These are phyloP conservation scores for Epithemia pelagica DNA, from an alignment of 108 stramenopile species.

Conservation along the genomic window DNA sequence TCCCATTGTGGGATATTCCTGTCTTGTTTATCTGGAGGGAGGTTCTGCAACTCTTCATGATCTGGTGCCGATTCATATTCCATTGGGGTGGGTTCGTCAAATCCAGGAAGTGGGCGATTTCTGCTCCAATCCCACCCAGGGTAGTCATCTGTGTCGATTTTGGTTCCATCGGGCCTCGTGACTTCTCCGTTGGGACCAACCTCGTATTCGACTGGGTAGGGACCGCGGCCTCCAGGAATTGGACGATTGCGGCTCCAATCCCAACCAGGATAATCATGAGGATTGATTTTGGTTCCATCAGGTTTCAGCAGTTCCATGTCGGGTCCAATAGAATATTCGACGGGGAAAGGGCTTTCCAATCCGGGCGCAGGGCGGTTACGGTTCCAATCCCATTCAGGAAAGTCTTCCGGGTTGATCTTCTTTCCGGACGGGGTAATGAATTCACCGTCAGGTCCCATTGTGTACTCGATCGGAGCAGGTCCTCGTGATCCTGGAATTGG, in stretches of 20 bases:
- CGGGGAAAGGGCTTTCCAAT: conserved; percentile 5
- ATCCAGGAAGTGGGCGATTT: neutral
- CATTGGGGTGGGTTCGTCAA: conserved; percentile 7
- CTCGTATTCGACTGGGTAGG: neutral
- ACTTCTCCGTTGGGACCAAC: neutral
- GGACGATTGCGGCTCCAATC: conserved; percentile 2
- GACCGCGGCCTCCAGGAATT: neutral
- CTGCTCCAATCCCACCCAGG: conserved; percentile 14
- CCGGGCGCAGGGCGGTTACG: conserved; percentile 4
- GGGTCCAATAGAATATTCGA: conserved; percentile 1
- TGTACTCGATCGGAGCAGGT: conserved; percentile 7
- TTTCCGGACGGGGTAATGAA: neutral
- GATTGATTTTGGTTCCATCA: neutral
- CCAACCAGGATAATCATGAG: conserved; percentile 1
- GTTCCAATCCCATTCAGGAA: conserved; percentile 13
- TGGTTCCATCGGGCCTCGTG: neutral
- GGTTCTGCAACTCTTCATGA: neutral
- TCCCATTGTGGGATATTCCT: conserved; percentile 6
- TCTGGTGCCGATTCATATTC: neutral
- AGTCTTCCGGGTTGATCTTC: neutral
- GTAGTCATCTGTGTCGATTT: neutral
- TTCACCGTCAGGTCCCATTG: conserved; percentile 2
- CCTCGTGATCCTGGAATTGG: conserved; percentile 1
- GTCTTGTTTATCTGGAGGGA: neutral
- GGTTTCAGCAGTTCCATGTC: neutral